phyloP scores from a whole-genome alignment of 2,329 filamentous ascomycete genomes.

The Monosporascus sp. region DNA sequence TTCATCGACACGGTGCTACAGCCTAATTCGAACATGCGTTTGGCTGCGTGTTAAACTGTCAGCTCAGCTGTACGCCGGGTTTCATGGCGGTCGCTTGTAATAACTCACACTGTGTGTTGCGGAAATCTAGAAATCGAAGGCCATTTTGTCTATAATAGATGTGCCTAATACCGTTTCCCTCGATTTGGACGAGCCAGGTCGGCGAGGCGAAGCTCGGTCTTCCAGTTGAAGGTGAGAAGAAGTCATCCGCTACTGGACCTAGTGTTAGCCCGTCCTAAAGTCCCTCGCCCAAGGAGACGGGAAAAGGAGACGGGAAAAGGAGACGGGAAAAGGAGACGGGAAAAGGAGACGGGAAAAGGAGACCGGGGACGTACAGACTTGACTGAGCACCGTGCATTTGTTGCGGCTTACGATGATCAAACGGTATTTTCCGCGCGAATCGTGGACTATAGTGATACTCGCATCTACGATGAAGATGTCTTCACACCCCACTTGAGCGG shows the following conservation, averaged over 20 bases:
- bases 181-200: conserved; percentile 12
- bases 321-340: too few relatives aligned
- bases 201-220: conserved; percentile 7
- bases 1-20: too few relatives aligned
- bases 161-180: conserved; percentile 6
- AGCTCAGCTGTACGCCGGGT: too few relatives aligned
- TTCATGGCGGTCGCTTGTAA: background rate
- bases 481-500: conserved; percentile 15
- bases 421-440: conserved; percentile 9
- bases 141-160: conserved; percentile 10
- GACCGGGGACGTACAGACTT: conserved; percentile 1
- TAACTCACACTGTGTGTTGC: conserved; percentile 7
- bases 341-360: too few relatives aligned
- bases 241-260: conserved; percentile 4
- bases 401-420: conserved; percentile 19
- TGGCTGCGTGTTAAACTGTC: too few relatives aligned
- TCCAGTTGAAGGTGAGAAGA: conserved; percentile 6
- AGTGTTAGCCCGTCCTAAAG: too few relatives aligned
- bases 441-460: conserved; percentile 14
- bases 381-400: conserved; percentile 16
- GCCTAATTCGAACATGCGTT: too few relatives aligned
- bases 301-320: too few relatives aligned
- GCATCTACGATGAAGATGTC: conserved; percentile 15
- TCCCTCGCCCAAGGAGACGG: too few relatives aligned
- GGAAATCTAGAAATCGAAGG: conserved; percentile 8